A percentile compares a stretch with the other conserved stretches of the same genome.
Evolutionary conservation across 805 yeast genomes (phyloP).

Genomic region (Candida ulmi): DNA sequence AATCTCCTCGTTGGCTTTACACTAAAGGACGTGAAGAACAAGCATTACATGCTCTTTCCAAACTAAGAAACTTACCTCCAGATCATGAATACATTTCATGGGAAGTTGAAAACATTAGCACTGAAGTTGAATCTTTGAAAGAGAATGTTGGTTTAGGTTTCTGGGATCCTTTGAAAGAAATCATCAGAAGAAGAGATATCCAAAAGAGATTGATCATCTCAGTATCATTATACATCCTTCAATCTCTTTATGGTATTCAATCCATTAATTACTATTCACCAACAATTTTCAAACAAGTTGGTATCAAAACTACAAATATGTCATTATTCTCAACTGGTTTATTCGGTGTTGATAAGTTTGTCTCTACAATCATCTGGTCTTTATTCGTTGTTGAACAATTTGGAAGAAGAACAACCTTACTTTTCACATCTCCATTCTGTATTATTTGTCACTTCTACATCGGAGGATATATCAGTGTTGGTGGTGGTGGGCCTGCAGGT

Average conservation of each 20-base stretch:
- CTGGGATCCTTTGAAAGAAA: constrained; percentile 33
- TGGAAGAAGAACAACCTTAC: constrained; percentile 39
- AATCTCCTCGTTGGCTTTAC: constrained; percentile 43
- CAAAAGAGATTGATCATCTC: constrained; percentile 33
- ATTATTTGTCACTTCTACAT: constrained; percentile 38
- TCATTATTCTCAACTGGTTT: constrained; percentile 47
- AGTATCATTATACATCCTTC: constrained; percentile 35
- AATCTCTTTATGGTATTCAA: constrained; percentile 43
- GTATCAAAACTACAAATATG: constrained; percentile 39
- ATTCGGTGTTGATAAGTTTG: constrained; percentile 44
- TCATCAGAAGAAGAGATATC: constrained; percentile 26
- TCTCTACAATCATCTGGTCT: constrained; percentile 39
- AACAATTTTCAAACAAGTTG: constrained; percentile 42
- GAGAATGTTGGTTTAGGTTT: constrained; percentile 31
- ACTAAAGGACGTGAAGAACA: constrained; percentile 28
- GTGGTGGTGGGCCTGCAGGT: constrained; percentile 37
- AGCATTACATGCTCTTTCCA: constrained; percentile 27
- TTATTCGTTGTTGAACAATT: constrained; percentile 39
- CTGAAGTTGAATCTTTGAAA: constrained; percentile 20
- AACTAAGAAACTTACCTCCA: constrained; percentile 31
- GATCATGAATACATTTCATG: constrained; percentile 35
- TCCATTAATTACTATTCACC: constrained; percentile 52
- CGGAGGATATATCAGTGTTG: constrained; percentile 36
- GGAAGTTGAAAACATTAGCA: constrained; percentile 30
- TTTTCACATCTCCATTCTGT: constrained; percentile 33